These are phyloP conservation scores for Aspergillus ruber DNA, from an alignment of 2,329 filamentous ascomycete genomes.

Conservation along the genomic window DNA sequence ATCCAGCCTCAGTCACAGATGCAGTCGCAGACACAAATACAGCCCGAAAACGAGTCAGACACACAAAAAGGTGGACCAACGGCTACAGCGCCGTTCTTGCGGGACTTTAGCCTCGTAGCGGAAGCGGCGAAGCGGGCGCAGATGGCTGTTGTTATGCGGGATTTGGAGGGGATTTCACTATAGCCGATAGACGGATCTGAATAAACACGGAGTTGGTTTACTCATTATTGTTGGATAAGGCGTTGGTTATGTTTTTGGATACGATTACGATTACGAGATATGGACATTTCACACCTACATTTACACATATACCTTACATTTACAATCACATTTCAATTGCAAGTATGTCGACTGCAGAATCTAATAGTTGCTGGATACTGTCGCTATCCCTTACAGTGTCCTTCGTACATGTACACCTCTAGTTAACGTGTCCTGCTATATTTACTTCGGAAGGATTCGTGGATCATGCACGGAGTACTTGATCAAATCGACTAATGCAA, in stretches of 20 bases:
- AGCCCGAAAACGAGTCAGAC: not conserved
- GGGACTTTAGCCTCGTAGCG: constrained; percentile 77
- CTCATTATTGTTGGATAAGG: not conserved
- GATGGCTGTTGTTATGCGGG: constrained; percentile 79
- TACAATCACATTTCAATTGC: no score
- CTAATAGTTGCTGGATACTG: no score
- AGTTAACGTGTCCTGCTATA: no score
- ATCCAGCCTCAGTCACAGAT: not conserved
- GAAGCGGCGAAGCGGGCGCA: constrained; percentile 92
- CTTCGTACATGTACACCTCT: no score
- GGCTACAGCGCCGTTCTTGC: constrained; percentile 58
- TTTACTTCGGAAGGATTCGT: no score
- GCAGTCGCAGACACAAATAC: not conserved
- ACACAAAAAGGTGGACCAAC: constrained; percentile 23
- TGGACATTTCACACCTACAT: no score
- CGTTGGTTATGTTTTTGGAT: not conserved
- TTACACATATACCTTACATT: no score
- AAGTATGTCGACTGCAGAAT: no score
- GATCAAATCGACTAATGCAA: no score
- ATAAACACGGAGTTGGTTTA: no score
- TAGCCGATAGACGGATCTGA: constrained; percentile 10
- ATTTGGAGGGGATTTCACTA: constrained; percentile 54
- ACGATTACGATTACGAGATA: not conserved
- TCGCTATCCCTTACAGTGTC: no score
- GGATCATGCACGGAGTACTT: no score